phyloP scores from a whole-genome alignment of 2,329 filamentous ascomycete species.

The Colletotrichum chlorophyti region DNA sequence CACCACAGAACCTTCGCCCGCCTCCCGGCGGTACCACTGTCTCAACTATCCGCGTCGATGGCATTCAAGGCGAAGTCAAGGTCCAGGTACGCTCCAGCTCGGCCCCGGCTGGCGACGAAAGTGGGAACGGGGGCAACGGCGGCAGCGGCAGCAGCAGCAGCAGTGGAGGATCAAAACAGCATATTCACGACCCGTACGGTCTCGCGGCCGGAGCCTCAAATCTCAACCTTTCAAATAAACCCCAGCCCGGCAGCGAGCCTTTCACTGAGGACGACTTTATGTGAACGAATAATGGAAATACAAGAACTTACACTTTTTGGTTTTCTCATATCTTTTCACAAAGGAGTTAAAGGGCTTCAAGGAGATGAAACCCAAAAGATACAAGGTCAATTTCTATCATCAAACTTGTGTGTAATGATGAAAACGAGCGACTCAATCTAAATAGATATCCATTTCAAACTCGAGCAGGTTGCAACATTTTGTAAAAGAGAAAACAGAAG shows the following conservation, averaged over 20 bases:
- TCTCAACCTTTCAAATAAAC: conserved; percentile 41
- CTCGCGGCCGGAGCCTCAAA: conserved; percentile 52
- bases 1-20: conserved; percentile 45
- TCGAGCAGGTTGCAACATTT: too few species aligned
- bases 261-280: conserved; percentile 54
- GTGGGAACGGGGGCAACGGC: conserved; percentile 12
- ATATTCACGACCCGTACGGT: conserved; percentile 38
- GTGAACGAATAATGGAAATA: conserved; percentile 33
- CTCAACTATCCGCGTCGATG: conserved; percentile 59
- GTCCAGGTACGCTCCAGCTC: conserved; percentile 53
- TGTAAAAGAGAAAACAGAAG: too few species aligned
- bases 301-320: too few species aligned
- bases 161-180: too few species aligned
- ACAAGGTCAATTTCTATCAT: neutral
- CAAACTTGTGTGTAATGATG: neutral
- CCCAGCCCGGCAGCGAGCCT: conserved; percentile 34
- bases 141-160: conserved; percentile 18
- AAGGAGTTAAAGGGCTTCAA: neutral
- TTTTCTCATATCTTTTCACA: too few species aligned
- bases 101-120: conserved; percentile 18
- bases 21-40: conserved; percentile 42
- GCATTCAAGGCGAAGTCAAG: conserved; percentile 62
- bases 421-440: neutral
- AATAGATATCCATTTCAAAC: too few species aligned
- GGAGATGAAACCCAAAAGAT: too few species aligned